phyloP scores from a whole-genome alignment of 345 rosid species.

The Euphorbia pulcherrima region DNA sequence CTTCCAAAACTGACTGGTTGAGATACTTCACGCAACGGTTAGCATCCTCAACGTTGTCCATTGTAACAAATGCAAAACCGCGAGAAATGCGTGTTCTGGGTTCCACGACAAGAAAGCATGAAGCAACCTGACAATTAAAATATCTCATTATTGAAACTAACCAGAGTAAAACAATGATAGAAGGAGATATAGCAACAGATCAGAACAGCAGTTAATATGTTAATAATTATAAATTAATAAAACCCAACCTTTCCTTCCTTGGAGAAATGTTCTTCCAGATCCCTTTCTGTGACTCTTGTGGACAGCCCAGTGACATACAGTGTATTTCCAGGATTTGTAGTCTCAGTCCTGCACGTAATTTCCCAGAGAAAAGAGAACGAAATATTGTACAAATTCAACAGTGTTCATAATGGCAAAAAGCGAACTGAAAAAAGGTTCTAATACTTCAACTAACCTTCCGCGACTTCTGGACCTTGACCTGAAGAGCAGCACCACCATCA shows the following conservation, averaged over 20 bases:
- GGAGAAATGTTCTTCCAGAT: slow-evolving; percentile 85
- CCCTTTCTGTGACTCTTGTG: slow-evolving; percentile 84
- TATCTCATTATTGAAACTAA: neutral
- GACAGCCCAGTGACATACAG: slow-evolving; percentile 96
- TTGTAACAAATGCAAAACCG: slow-evolving; percentile 92
- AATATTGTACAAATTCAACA: no score
- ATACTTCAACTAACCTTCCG: slow-evolving; percentile 54
- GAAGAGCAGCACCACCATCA: slow-evolving; percentile 29
- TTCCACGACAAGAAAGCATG: slow-evolving; percentile 90
- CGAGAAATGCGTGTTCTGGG: slow-evolving; percentile 94
- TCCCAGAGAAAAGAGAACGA: neutral
- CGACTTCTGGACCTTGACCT: slow-evolving; percentile 80
- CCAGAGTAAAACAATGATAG: neutral
- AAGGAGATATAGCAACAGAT: neutral
- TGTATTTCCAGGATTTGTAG: slow-evolving; percentile 66
- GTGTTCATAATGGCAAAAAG: no score
- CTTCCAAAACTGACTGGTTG: slow-evolving; percentile 93
- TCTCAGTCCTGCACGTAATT: slow-evolving; percentile 39
- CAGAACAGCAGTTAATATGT: neutral
- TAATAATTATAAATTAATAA: neutral
- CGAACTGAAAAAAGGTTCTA: neutral
- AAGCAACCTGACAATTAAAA: slow-evolving; percentile 56
- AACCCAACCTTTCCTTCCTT: slow-evolving; percentile 89
- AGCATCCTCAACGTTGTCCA: slow-evolving; percentile 77
- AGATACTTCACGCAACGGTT: slow-evolving; percentile 87